phyloP scores from a whole-genome alignment of 495 filamentous ascomycete species.

The Podospora sp. region DNA sequence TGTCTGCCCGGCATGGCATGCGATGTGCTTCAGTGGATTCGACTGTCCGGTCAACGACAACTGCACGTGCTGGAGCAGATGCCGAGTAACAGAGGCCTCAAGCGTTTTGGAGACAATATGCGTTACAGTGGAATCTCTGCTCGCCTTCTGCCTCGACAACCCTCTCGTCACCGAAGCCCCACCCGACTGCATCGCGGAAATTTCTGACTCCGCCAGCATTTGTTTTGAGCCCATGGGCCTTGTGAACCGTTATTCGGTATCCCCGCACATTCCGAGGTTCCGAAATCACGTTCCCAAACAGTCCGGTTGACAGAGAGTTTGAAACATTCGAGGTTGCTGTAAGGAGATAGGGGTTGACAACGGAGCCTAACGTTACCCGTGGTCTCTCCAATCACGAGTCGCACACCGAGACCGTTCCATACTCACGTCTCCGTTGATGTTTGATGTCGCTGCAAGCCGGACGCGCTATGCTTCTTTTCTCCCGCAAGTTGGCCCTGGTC shows the following conservation, averaged over 20 bases:
- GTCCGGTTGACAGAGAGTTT: background rate
- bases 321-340: background rate
- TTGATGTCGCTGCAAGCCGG: background rate
- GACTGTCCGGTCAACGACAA: background rate
- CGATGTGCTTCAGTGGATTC: background rate
- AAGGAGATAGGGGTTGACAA: slow-evolving; percentile 2
- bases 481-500: background rate
- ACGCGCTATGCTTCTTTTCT: background rate
- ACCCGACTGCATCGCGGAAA: background rate
- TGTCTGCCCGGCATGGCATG: background rate
- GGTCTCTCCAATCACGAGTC: background rate
- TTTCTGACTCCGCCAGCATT: background rate
- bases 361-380: background rate
- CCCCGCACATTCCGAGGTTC: background rate
- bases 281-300: background rate
- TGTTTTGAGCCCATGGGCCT: background rate
- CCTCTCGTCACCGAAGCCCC: background rate
- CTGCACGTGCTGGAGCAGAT: background rate
- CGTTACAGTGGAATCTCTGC: background rate
- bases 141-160: background rate
- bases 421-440: slow-evolving; percentile 1
- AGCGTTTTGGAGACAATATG: background rate
- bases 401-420: background rate
- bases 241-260: background rate
- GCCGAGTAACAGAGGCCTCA: background rate